These are phyloP conservation scores for Malassezia slooffiae DNA, from an alignment of 1,284 basidiomycete species.

Conservation along the genomic window DNA sequence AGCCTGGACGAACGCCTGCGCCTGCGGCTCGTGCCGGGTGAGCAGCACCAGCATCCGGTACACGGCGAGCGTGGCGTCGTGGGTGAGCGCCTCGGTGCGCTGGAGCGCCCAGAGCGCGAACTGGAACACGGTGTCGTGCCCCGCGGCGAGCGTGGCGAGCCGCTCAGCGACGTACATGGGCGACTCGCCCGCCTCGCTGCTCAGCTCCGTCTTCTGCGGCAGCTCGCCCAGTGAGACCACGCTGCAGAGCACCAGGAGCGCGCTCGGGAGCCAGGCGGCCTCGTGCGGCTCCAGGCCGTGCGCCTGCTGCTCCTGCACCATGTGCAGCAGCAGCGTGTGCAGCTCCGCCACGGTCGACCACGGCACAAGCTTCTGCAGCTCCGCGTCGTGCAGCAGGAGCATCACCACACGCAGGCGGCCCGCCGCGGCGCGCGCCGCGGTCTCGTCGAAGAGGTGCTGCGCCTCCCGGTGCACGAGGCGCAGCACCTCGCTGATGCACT, in stretches of 20 bases:
- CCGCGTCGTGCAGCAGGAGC: constrained; percentile 11
- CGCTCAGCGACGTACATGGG: constrained; percentile 24
- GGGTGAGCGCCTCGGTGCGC: constrained; percentile 17
- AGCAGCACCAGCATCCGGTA: constrained; percentile 34
- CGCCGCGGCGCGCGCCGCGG: neutral
- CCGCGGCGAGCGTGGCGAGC: constrained; percentile 28
- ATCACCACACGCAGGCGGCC: constrained; percentile 15
- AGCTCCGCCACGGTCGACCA: neutral
- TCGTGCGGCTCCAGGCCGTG: neutral
- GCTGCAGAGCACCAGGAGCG: neutral
- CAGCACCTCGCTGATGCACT: neutral
- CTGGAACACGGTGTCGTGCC: constrained; percentile 19
- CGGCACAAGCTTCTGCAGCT: neutral
- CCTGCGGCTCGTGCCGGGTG: constrained; percentile 24
- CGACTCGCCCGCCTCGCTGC: constrained; percentile 53
- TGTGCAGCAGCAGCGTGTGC: neutral
- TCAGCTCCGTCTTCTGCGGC: constrained; percentile 46
- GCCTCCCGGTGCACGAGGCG: neutral
- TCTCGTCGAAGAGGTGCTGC: neutral
- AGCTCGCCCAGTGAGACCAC: constrained; percentile 1
- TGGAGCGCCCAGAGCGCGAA: constrained; percentile 45
- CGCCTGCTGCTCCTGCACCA: neutral
- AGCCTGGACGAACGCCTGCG: constrained; percentile 20
- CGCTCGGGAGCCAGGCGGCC: constrained; percentile 2
- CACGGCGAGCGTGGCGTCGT: constrained; percentile 29